These are phyloP conservation scores for Thuja plicata DNA, from an alignment of 83 land plant genomes.

Conservation along the genomic window DNA sequence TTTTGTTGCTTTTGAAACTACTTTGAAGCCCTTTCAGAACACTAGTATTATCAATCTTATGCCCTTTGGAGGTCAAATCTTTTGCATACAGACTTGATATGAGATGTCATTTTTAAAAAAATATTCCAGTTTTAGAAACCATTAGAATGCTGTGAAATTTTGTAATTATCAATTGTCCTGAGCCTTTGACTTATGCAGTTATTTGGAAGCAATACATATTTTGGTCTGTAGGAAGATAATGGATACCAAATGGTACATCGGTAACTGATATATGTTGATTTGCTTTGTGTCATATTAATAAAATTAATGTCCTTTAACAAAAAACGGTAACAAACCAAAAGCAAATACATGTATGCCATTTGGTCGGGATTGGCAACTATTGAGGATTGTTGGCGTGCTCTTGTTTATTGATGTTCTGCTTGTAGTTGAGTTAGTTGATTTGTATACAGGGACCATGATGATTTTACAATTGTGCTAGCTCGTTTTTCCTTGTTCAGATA, in stretches of 20 bases:
- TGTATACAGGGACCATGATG: background rate
- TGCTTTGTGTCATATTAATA: background rate
- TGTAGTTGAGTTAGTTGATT: background rate
- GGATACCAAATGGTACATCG: background rate
- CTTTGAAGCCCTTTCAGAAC: no score
- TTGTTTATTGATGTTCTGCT: background rate
- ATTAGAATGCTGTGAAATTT: background rate
- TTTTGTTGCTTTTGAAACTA: no score
- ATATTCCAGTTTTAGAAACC: background rate
- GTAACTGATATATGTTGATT: background rate
- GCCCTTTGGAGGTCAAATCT: no score
- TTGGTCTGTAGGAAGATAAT: background rate
- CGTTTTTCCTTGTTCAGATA: background rate
- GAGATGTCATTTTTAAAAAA: background rate
- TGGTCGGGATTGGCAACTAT: background rate
- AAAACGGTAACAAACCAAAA: background rate
- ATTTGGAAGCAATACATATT: background rate
- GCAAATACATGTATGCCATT: background rate
- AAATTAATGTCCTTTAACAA: background rate
- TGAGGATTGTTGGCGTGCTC: background rate
- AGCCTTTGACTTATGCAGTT: background rate
- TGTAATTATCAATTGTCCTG: background rate
- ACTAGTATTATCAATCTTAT: no score
- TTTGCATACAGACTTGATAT: no score
- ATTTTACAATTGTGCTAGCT: background rate